phyloP scores from a whole-genome alignment of 2,329 filamentous ascomycete genomes.

The Aspergillus sp. region DNA sequence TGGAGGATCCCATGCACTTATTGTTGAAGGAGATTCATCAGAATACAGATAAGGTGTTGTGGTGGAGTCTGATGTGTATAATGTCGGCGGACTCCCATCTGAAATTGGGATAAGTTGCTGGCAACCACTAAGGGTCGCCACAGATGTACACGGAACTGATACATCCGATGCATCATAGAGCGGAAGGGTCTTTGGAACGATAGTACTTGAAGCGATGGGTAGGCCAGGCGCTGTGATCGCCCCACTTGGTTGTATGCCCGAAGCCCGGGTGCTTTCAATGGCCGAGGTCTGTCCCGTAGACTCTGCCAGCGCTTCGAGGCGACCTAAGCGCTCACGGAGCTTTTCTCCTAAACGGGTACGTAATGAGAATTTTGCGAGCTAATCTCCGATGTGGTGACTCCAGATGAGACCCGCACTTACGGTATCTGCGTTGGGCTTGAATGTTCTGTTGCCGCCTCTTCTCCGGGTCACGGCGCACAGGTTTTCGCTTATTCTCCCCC shows the following conservation, averaged over 20 bases:
- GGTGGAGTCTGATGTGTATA: neutral
- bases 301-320: slow-evolving; percentile 19
- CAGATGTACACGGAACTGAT: slow-evolving; percentile 5
- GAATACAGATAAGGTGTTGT: neutral
- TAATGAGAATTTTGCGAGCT: neutral
- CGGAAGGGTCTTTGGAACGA: neutral
- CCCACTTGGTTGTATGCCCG: neutral
- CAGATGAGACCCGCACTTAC: slow-evolving; percentile 12
- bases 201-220: neutral
- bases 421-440: slow-evolving; percentile 25
- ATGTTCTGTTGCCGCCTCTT: slow-evolving; percentile 26
- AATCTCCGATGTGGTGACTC: neutral
- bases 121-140: neutral
- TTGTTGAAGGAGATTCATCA: neutral
- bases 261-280: neutral
- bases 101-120: neutral
- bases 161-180: neutral
- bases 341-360: slow-evolving; percentile 16
- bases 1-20: neutral
- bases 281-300: slow-evolving; percentile 2
- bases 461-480: slow-evolving; percentile 26
- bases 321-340: slow-evolving; percentile 18
- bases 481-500: slow-evolving; percentile 21
- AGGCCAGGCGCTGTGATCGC: neutral
- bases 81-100: neutral